Evolutionary conservation across 495 filamentous ascomycete genomes (phyloP), one percentile per base, ranked within the genome.

Genomic region (Penicillium chermesinum): DNA sequence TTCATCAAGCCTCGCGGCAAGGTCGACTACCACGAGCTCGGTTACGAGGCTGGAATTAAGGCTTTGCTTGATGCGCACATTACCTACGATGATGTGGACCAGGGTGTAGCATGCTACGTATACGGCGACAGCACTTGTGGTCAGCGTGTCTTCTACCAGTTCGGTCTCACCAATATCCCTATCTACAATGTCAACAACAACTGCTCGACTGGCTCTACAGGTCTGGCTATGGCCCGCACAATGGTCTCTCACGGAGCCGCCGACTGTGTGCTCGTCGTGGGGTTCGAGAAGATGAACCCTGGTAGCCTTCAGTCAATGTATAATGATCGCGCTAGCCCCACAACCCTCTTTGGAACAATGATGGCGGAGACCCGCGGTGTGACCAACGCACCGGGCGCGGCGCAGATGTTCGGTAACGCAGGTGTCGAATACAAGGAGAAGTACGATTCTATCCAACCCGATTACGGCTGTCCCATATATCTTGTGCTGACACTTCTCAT

Each of bases 151-250:
- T 96, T 98, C 74, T 98, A 98, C 68, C 93, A 98, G 71, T 96
- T 97, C 65, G 93, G 93, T 66, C 89, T 97, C 81, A 96, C 89
- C 25, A 75, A 85, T 57, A 96, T 96, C 54, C 93, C 93, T 51
- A 89, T 96, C 63, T 87, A 91, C 76, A 96, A 96, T 62, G 88
- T 95, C 61, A 96, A 96, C 78, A 98, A 98, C 75, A 96, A 96
- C 72, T 98, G 93, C 77, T 85, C 87, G 0, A 97, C 93, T 1
- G 93, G 93, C 2, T 86, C 82, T 0, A 95, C 93, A 0, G 93
- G 93, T 19, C 70, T 97, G 35, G 79, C 83, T 53, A 84, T 97
- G 82, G 93, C 81, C 3, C 78, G 90, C 21, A 86, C 82, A 25
- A 73, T 93, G 72, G 87, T 96, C 51, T 73, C 82, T 9, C 73